Conservation (phyloP, 2,329 filamentous ascomycete species). For the Coniochaeta ligniaria region DNA sequence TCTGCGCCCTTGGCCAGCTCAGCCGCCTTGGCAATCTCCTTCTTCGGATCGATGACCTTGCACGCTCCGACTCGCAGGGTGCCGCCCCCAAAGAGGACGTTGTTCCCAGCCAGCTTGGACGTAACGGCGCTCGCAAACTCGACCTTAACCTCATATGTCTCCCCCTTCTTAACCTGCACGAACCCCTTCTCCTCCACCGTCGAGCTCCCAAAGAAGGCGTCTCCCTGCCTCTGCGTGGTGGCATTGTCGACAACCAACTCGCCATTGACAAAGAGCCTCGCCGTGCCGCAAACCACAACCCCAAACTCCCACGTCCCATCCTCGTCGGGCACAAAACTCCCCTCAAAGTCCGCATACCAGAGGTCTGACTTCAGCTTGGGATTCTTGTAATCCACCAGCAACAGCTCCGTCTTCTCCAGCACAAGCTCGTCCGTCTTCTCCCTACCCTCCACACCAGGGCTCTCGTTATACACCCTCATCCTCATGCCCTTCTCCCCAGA, state of each 20-base stretch:
- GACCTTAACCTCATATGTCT: constrained; percentile 45
- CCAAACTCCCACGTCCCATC: constrained; percentile 57
- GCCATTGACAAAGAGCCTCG: constrained; percentile 57
- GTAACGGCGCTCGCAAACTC: constrained; percentile 46
- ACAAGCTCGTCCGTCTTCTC: constrained; percentile 42
- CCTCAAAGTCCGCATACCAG: constrained; percentile 57
- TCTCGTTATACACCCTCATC: constrained; percentile 57
- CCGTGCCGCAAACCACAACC: constrained; percentile 58
- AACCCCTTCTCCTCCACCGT: constrained; percentile 50
- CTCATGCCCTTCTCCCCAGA: constrained; percentile 50
- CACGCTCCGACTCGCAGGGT: constrained; percentile 56
- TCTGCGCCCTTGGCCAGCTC: constrained; percentile 62
- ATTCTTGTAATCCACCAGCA: constrained; percentile 43
- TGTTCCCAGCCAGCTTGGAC: constrained; percentile 39
- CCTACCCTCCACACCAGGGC: constrained; percentile 38
- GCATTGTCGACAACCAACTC: constrained; percentile 59
- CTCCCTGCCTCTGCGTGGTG: constrained; percentile 51
- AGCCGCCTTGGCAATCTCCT: constrained; percentile 60
- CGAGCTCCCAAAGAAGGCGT: constrained; percentile 51
- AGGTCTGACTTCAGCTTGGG: constrained; percentile 41
- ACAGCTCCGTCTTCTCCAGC: constrained; percentile 39
- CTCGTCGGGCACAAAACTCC: constrained; percentile 51
- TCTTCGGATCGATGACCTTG: constrained; percentile 47
- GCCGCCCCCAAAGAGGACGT: constrained; percentile 47
- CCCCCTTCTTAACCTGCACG: constrained; percentile 42